Evolutionary conservation across 495 filamentous ascomycete species (phyloP), one percentile per base, ranked within the genome.

Genomic region (Penicillium fimorum): DNA sequence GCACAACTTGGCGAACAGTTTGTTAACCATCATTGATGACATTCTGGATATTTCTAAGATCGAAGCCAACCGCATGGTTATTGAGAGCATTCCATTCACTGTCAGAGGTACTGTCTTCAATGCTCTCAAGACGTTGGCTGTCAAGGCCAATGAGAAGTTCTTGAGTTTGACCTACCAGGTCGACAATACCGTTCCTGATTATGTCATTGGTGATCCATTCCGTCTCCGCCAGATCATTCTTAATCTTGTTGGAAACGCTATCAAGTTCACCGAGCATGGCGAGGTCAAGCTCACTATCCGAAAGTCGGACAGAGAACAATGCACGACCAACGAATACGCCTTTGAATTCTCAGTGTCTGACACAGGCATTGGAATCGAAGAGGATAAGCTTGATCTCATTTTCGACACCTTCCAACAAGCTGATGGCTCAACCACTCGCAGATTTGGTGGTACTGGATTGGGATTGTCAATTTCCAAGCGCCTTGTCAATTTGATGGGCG

Each of bases 381-480:
- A 87, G 47, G 94, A 97, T 68, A 99, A 99, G 76, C 84, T 97
- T 25, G 92, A 97, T 69, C 75, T 97, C 55, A 99, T 99, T 70
- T 99, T 99, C 69, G 94, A 97, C 72, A 99, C 94, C 13, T 99
- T 99, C 85, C 95, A 96, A 66, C 94, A 99, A 76, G 94, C 94
- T 10, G 94, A 99, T 74, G 94, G 94, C 32, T 97, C 93, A 9
- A 99, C 95, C 64, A 99, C 94, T 10, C 82, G 94, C 37, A 91
- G 95, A 63, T 99, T 99, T 67, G 94, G 94, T 67, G 94, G 94
- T 61, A 99, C 94, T 25, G 94, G 94, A 53, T 82, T 99, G 24
- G 94, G 94, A 58, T 78, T 99, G 37, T 97, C 93, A 15, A 99
- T 99, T 67, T 99, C 94, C 17, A 92, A 95, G 77, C 84, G 92